Percentiles rank a stretch among this genome's conserved stretches.
Evolutionary conservation across 2,329 filamentous ascomycete genomes (phyloP).

Genomic region (Cordyceps farinosa): DNA sequence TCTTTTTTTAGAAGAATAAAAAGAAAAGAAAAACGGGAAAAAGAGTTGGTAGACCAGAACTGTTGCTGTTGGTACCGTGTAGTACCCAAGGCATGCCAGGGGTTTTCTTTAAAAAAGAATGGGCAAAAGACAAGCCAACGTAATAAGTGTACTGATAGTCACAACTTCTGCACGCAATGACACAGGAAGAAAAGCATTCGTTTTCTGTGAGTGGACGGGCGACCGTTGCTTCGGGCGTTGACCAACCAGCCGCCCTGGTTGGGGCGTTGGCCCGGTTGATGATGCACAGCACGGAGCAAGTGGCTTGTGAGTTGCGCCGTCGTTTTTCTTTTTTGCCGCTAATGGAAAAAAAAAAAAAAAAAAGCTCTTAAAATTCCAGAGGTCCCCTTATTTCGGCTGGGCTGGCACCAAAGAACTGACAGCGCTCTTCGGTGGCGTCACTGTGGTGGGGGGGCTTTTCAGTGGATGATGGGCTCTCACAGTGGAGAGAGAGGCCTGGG

Average conservation of each 20-base stretch:
- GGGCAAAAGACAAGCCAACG: too few species aligned
- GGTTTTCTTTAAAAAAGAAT: too few species aligned
- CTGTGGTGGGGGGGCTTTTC: not conserved
- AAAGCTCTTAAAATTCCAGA: not conserved
- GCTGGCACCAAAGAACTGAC: not conserved
- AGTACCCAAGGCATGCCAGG: not conserved
- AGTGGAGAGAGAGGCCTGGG: not conserved
- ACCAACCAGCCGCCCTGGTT: constrained; percentile 1
- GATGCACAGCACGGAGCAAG: constrained; percentile 3
- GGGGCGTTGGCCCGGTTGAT: not conserved
- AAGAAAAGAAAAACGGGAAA: not conserved
- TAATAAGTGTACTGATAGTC: too few species aligned
- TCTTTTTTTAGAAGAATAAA: not conserved
- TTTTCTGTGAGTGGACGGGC: not conserved
- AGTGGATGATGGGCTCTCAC: not conserved
- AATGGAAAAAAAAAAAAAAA: not conserved
- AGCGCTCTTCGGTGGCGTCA: not conserved
- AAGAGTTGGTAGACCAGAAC: not conserved
- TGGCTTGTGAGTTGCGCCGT: constrained; percentile 7
- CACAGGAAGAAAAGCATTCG: not conserved
- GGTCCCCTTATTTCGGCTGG: not conserved
- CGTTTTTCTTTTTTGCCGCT: not conserved
- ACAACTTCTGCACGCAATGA: too few species aligned
- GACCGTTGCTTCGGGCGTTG: not conserved
- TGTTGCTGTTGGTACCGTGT: not conserved